Evolutionary conservation across 2,329 filamentous ascomycete genomes (phyloP), one percentile per base, ranked within the genome.

Genomic region (Fusarium scirpi): DNA sequence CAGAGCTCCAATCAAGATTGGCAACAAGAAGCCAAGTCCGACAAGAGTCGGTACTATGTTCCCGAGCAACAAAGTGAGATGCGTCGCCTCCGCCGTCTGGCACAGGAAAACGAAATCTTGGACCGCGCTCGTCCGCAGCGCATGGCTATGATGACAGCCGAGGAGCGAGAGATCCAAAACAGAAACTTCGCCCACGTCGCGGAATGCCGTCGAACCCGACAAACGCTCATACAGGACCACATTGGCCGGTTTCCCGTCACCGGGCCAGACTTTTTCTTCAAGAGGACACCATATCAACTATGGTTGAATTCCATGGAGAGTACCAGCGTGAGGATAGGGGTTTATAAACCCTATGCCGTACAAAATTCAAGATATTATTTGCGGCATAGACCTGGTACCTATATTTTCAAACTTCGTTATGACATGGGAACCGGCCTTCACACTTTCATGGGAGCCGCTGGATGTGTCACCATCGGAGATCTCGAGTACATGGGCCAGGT

Each of bases 331-430:
- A 18, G 12, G 6, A 25, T 62, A 13, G 45, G 16, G 16, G 38
- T 49, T 40, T 32, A 22, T 20, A 9, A 16, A 9, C 24, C 38
- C n/a, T 3, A 6, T 5, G 45, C n/a, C 12, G 9, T 62, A 8
- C 38, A 6, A 30, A 20, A 7, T 5, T 46, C 45, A 5, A 51
- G 53, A 10, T 62, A 27, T 9, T 79, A 78, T 56, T 62, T 74
- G 18, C 73, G 74, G 6, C 70, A 75, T 30, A 1, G 18, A 4
- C 69, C 77, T 29, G 72, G 78, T 24, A 70, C 71, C 22, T 78
- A 73, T 38, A 74, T 80, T 52, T 78, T 80, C 45, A 69, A 55
- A n/a, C 76, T 72, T 47, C 29, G 16, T 3, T 11, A 18, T 10
- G 6, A 22, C 9, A 12, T 20, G 11, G 16, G n/a, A 20, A 7